Evolutionary conservation across 1,139 yeast genomes (phyloP), one percentile per base, ranked within the genome.

Genomic region (Debaryomyces sp.): DNA sequence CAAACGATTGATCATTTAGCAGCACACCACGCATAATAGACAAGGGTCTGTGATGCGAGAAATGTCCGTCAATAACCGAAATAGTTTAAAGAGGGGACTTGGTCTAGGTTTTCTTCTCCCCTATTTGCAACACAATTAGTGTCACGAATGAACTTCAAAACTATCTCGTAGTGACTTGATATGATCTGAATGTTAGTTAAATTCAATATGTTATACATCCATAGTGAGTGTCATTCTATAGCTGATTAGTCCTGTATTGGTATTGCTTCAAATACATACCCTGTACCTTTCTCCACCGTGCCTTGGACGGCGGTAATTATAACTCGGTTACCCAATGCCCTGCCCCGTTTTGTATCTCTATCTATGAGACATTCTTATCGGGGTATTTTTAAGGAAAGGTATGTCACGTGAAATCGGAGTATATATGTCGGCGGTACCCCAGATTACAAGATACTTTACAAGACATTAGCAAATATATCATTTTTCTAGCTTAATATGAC

Each of bases 381-480:
- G 35, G 35, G 35, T 32, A 32, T 13, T 15, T 15, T 15, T 13
- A 8, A 18, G 17, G 4, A 5, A 32, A 8, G 1, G 17, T 8
- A 3, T 4, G 13, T 27, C 35, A 32, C 18, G 35, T 32, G 35
- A 32, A 10, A n/a, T 32, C 21, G 18, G 35, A 32, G 35, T 32
- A 32, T 32, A 32, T 15, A 32, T 32, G 35, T 18, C 18, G n/a
- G 6, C 9, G 34, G n/a, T 17, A 32, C 35, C 35, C 35, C 35
- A 32, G 35, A 32, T 8, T 15, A n/a, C n/a, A n/a, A n/a, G n/a
- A 12, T 8, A 12, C 6, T 9, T 12, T 32, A 12, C 10, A 30
- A 75, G 54, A 51, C 69, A 68, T 43, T 67, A 13, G 68, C 78
- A 6, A 15, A 32, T 3, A 32, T 32, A 17, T 18, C 21, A 15